Percentiles rank a stretch among this genome's conserved stretches.
phyloP scores from a whole-genome alignment of 768 basidiomycete genomes.

The Pulveroboletus sp. region DNA sequence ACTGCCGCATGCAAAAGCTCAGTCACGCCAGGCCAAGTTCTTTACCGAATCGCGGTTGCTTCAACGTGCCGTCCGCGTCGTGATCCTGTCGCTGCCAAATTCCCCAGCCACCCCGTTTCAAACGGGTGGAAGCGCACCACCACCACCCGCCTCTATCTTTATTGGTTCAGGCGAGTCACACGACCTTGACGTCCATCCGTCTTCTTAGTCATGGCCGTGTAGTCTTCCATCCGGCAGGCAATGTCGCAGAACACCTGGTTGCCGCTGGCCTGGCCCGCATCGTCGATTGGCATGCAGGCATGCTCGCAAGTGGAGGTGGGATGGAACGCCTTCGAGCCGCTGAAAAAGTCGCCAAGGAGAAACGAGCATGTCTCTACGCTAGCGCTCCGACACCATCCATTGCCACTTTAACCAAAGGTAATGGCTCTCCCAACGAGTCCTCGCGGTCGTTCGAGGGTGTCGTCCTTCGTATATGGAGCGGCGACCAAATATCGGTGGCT shows the following conservation, averaged over 20 bases:
- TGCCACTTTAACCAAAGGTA: constrained; percentile 41
- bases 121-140: constrained; percentile 48
- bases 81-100: constrained; percentile 77
- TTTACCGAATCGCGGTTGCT: constrained; percentile 89
- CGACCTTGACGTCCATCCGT: neutral
- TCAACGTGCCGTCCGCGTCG: constrained; percentile 73
- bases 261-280: constrained; percentile 84
- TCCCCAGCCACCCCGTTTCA: constrained; percentile 82
- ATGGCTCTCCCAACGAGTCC: constrained; percentile 43
- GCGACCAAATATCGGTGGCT: constrained; percentile 82
- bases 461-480: constrained; percentile 87
- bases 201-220: neutral
- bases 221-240: constrained; percentile 92
- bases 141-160: constrained; percentile 77
- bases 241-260: constrained; percentile 88
- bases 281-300: constrained; percentile 97
- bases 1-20: neutral
- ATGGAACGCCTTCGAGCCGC: constrained; percentile 87
- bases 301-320: constrained; percentile 78
- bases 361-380: constrained; percentile 67
- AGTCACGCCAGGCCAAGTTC: constrained; percentile 70
- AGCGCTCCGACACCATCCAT: constrained; percentile 40
- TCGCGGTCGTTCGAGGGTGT: constrained; percentile 70
- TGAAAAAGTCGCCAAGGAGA: constrained; percentile 79
- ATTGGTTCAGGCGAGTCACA: constrained; percentile 72